Base-by-base conservation (phyloP, 2,329 filamentous ascomycete genomes). In the Botrytis hyacinthi region DNA sequence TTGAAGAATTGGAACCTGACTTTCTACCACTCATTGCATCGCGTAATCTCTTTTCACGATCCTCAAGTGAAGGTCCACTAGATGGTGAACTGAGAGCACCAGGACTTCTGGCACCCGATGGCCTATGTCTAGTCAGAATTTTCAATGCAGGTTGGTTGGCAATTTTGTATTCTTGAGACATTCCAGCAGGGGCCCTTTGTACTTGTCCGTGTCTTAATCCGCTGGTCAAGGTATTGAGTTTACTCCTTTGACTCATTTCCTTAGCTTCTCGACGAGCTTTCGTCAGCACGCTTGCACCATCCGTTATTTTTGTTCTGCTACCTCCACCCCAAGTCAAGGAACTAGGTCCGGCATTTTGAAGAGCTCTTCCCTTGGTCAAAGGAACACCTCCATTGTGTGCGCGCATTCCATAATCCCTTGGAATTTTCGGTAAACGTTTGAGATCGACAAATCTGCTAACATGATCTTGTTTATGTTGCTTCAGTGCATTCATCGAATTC, bases 381-480 rank as follows among this genome's bases (percentile, higher is more conserved):
- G 79, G 80, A 54, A 81, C 78, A 32, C 81, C 79, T 3, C 80
- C 80, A 78, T 80, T 79, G 54, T 81, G 81, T 1, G 79, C 76
- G 10, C 79, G 68, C 80, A 81, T 81, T n/a, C 80, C 75, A n/a
- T 80, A 74, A 82, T 83, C 78, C 79, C 83, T 71, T 77, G 84
- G 74, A 76, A 81, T 80, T 10, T 82, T 83, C 1, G 87, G 86
- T 16, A 90, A 80, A 18, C 81, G 80, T 42, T 82, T 84, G 62
- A 83, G 82, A 73, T 87, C 85, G 44, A 92, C 84, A 54, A 93
- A 85, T 73, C 85, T 86, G 74, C 87, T 87, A 22, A 84, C 85
- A 73, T 90, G 88, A 72, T 86, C 85, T 51, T 87, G 85, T 76
- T 89, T 88, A 75, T 89, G 84, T 73, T 88, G 83, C 78, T 87